Evolutionary conservation across 768 basidiomycete genomes (phyloP).

Genomic region (Neoboletus magnificus): DNA sequence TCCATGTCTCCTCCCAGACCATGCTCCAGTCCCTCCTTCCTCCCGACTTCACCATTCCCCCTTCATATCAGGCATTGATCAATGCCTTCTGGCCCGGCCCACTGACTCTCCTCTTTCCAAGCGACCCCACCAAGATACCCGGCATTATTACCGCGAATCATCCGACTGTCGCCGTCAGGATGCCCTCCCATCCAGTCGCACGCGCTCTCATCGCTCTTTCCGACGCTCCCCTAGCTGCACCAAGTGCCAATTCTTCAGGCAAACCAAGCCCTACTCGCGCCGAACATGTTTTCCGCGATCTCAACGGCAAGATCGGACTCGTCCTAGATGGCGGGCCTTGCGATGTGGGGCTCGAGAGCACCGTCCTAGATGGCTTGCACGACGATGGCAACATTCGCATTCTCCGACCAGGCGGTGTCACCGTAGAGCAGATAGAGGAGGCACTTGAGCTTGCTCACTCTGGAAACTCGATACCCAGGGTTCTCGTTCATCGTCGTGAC

Average conservation of each 20-base stretch:
- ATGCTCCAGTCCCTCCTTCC: slow-evolving; percentile 85
- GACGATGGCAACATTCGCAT: slow-evolving; percentile 74
- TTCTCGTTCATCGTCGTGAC: slow-evolving; percentile 79
- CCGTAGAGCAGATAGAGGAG: slow-evolving; percentile 79
- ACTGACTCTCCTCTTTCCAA: slow-evolving; percentile 87
- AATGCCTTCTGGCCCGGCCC: slow-evolving; percentile 93
- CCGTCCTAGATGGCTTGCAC: slow-evolving; percentile 86
- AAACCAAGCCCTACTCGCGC: slow-evolving; percentile 92
- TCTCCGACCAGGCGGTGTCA: slow-evolving; percentile 88
- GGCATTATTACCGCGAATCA: slow-evolving; percentile 76
- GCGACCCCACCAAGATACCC: slow-evolving; percentile 58
- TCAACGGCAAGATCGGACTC: slow-evolving; percentile 67
- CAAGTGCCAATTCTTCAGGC: slow-evolving; percentile 92
- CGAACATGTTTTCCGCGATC: slow-evolving; percentile 77
- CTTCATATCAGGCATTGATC: slow-evolving; percentile 71
- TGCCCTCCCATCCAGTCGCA: slow-evolving; percentile 93
- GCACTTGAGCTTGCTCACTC: slow-evolving; percentile 46
- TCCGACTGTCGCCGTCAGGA: slow-evolving; percentile 81
- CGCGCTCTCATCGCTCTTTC: slow-evolving; percentile 79
- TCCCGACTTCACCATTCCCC: slow-evolving; percentile 53
- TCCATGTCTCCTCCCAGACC: slow-evolving; percentile 81
- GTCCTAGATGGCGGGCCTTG: slow-evolving; percentile 94
- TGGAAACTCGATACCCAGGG: slow-evolving; percentile 43
- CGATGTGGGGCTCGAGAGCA: slow-evolving; percentile 90
- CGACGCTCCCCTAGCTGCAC: slow-evolving; percentile 82